These are phyloP conservation scores for Plasmodium coatneyi DNA, from an alignment of 169 alveolate genomes.

Conservation along the genomic window DNA sequence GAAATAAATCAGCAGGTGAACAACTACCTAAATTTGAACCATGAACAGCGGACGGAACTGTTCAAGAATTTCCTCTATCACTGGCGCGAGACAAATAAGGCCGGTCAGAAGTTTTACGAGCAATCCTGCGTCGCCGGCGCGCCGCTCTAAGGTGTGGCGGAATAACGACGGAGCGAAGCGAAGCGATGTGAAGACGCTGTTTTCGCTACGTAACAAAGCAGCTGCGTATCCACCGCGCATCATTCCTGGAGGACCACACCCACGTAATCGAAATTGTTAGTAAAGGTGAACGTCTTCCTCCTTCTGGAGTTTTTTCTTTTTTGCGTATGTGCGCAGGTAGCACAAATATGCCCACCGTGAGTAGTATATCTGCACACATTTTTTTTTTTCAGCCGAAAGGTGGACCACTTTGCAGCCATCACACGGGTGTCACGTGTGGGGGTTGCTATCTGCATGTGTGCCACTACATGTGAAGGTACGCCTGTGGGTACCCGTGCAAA, in stretches of 20 bases:
- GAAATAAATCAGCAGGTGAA: constrained; percentile 53
- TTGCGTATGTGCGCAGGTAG: neutral
- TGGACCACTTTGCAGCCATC: neutral
- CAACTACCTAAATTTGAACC: constrained; percentile 55
- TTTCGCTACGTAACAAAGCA: too few species aligned
- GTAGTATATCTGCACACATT: neutral
- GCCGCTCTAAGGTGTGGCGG: neutral
- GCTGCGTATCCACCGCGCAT: neutral
- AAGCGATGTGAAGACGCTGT: too few species aligned
- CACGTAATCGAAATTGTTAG: neutral
- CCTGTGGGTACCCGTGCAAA: neutral
- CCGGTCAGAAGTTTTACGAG: constrained; percentile 69
- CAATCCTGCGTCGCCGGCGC: constrained; percentile 20
- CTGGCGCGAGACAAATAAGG: constrained; percentile 72
- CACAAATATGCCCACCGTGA: neutral
- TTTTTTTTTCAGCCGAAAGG: neutral
- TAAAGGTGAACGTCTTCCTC: neutral
- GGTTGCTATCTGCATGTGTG: neutral
- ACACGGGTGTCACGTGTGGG: neutral
- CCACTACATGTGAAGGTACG: neutral
- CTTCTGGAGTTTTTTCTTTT: neutral
- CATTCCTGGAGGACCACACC: neutral
- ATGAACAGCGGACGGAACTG: constrained; percentile 62
- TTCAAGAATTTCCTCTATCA: constrained; percentile 66
- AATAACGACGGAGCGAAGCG: neutral